A percentile compares a stretch with the other conserved stretches of the same genome.
Conservation (phyloP, 2,329 filamentous ascomycete genomes). For the Ascochyta koolunga region DNA sequence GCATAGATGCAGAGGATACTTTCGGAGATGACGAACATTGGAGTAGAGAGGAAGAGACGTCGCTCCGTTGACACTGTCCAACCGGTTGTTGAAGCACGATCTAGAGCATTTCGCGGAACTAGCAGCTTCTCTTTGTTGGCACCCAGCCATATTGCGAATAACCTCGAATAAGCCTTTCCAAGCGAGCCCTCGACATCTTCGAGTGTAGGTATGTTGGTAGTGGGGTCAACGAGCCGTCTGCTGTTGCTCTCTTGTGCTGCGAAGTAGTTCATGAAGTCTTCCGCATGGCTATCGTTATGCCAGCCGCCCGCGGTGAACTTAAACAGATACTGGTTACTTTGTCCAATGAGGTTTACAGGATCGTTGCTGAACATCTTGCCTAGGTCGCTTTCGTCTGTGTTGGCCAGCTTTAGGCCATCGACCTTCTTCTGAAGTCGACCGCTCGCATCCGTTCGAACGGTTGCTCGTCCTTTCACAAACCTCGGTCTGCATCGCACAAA, state of each 20-base stretch:
- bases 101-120: conserved; percentile 5
- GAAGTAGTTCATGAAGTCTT: conserved; percentile 59
- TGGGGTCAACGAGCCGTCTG: conserved; percentile 46
- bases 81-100: conserved; percentile 12
- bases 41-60: conserved; percentile 57
- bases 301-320: conserved; percentile 31
- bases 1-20: conserved; percentile 54
- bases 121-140: conserved; percentile 52
- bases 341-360: conserved; percentile 28
- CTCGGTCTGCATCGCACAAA: conserved; percentile 48
- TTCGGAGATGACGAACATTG: conserved; percentile 56
- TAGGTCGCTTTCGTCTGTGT: not conserved
- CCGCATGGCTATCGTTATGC: conserved; percentile 57
- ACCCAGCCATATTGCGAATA: conserved; percentile 55
- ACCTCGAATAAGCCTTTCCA: conserved; percentile 37
- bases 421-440: conserved; percentile 35
- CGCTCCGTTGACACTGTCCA: conserved; percentile 36
- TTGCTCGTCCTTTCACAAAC: conserved; percentile 42
- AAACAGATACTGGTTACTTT: conserved; percentile 34
- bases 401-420: not conserved
- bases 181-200: conserved; percentile 31
- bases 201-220: conserved; percentile 40
- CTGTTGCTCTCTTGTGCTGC: conserved; percentile 39
- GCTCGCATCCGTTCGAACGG: conserved; percentile 40
- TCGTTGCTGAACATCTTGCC: conserved; percentile 31